Evolutionary conservation across 2,329 filamentous ascomycete species (phyloP), one percentile per base, ranked within the genome.

Genomic region (Ceratocystis eucalypticola): DNA sequence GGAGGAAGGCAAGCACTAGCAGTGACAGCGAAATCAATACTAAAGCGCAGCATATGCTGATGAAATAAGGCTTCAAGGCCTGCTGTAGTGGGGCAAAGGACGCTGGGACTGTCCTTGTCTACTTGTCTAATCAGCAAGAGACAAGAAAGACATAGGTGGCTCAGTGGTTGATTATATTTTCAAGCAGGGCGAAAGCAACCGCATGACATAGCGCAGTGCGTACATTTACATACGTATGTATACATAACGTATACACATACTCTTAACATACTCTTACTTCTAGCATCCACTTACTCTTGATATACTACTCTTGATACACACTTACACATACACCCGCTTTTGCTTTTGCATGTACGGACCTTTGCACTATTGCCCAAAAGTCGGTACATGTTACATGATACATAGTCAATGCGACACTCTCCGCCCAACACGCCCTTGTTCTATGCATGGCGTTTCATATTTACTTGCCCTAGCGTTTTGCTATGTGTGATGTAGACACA

Each of bases 361-460:
- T 59, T 59, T 59, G 55, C 17, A 17, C 55, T 59, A n/a, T 59
- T 59, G 28, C 33, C 55, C 55, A 59, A 59, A 59, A 30, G 55
- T 59, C 55, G 55, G 28, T 37, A 59, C 55, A 59, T 59, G 28
- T n/a, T 59, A 59, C 55, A 59, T 37, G 30, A 30, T 17, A 59
- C 55, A 12, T 17, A n/a, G 28, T 30, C 28, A 59, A 59, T 59
- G 55, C 55, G 1, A 59, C 55, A 4, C 55, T 59, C 55, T 37
- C 28, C 55, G 6, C 55, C 30, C 28, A 30, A n/a, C 53, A 33
- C 55, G 17, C 55, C 55, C 55, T 33, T n/a, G 6, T n/a, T 59
- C 25, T 30, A 59, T n/a, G 55, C 55, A 30, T 59, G 55, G 55
- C 30, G 55, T 59, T 59, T 37, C 28, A 57, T 37, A 30, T 30